Evolutionary conservation across 2,329 filamentous ascomycete genomes (phyloP).

Genomic region (Stachybotrys chartarum): DNA sequence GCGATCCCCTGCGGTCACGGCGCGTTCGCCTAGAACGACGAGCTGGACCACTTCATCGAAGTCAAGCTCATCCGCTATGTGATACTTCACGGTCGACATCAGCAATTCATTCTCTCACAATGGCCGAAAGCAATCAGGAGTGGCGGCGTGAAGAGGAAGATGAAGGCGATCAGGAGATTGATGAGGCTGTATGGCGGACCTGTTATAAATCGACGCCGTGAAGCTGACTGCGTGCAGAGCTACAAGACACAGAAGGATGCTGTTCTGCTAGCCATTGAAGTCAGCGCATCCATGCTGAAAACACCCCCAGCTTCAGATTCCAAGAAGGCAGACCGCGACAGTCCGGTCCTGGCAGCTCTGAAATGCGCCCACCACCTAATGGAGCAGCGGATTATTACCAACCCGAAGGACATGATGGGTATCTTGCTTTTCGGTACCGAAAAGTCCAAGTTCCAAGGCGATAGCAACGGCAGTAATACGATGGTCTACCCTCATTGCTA

Average conservation of each 20-base stretch:
- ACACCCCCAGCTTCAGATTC: conserved; percentile 55
- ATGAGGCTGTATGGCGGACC: conserved; percentile 46
- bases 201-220: not conserved
- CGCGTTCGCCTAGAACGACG: conserved; percentile 24
- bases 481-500: conserved; percentile 86
- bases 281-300: conserved; percentile 80
- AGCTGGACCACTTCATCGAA: conserved; percentile 15
- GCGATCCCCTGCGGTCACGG: conserved; percentile 11
- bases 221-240: conserved; percentile 41
- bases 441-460: conserved; percentile 69
- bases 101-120: conserved; percentile 7
- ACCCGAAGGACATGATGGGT: conserved; percentile 95
- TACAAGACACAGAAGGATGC: conserved; percentile 95
- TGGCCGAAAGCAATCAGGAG: conserved; percentile 30
- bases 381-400: conserved; percentile 97
- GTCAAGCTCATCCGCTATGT: conserved; percentile 10
- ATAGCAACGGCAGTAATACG: conserved; percentile 51
- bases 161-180: conserved; percentile 52
- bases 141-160: conserved; percentile 53
- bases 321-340: conserved; percentile 74
- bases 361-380: conserved; percentile 94
- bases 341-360: conserved; percentile 72
- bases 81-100: not conserved
- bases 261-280: conserved; percentile 91
- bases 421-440: conserved; percentile 87